phyloP scores from a whole-genome alignment of 768 basidiomycete species.

The Lactarius evosmus region DNA sequence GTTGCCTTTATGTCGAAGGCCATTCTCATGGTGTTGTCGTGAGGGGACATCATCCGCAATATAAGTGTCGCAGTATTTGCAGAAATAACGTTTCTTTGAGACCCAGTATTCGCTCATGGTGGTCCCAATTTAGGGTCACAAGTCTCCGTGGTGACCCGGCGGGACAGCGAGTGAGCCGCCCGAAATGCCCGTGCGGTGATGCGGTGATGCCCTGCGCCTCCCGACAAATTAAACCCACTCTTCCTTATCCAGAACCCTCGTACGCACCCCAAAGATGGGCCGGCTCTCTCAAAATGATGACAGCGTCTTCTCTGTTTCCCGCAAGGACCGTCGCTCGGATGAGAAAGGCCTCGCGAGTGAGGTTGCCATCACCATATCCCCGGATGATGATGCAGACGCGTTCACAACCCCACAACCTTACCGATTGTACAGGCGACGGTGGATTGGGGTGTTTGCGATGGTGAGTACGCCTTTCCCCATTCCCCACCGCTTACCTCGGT shows the following conservation, averaged over 20 bases:
- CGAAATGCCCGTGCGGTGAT: too few relatives aligned
- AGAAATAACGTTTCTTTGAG: conserved; percentile 87
- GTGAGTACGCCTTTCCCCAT: conserved; percentile 37
- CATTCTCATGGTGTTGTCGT: conserved; percentile 86
- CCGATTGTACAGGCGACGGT: conserved; percentile 67
- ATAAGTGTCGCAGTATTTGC: conserved; percentile 97
- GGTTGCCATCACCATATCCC: not conserved
- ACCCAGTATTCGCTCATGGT: conserved; percentile 91
- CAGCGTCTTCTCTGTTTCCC: not conserved
- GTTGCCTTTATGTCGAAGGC: conserved; percentile 91
- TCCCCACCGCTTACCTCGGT: not conserved
- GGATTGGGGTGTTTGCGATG: conserved; percentile 59
- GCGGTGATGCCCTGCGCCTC: too few relatives aligned
- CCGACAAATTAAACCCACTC: not conserved
- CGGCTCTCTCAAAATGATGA: not conserved
- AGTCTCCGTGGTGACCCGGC: too few relatives aligned
- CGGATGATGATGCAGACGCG: not conserved
- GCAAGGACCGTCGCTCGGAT: too few relatives aligned
- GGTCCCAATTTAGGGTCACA: conserved; percentile 21
- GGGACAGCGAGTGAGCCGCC: too few relatives aligned
- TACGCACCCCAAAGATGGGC: not conserved
- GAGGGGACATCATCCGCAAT: conserved; percentile 96
- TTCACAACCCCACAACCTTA: conserved; percentile 36
- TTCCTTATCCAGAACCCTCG: not conserved
- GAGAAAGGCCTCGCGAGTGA: not conserved